A percentile compares a stretch with the other conserved stretches of the same genome.
phyloP scores from a whole-genome alignment of 1,284 basidiomycete genomes.

The Leccinum pallidistipes region DNA sequence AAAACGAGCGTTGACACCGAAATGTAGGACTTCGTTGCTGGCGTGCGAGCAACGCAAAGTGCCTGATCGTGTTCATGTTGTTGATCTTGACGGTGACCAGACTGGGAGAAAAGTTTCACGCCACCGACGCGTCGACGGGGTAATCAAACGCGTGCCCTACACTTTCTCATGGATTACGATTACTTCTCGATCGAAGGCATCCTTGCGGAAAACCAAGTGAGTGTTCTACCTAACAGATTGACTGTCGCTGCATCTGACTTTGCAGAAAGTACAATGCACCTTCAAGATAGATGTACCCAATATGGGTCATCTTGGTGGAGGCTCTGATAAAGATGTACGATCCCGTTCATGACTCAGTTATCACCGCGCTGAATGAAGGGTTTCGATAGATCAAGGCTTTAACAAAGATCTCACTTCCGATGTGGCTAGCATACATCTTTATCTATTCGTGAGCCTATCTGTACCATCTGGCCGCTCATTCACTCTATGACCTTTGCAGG shows the following conservation, averaged over 20 bases:
- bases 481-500: constrained; percentile 30
- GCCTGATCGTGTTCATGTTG: constrained; percentile 28
- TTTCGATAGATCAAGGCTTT: constrained; percentile 58
- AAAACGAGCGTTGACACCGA: constrained; percentile 36
- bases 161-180: constrained; percentile 69
- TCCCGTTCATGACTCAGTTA: constrained; percentile 9
- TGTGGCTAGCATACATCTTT: constrained; percentile 85
- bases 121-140: constrained; percentile 25
- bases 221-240: constrained; percentile 8
- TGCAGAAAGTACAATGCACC: constrained; percentile 85
- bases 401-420: constrained; percentile 76
- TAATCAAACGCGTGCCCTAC: background rate
- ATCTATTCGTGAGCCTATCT: constrained; percentile 66
- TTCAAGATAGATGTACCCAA: constrained; percentile 85
- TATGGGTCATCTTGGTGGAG: constrained; percentile 86
- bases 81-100: background rate
- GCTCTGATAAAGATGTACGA: constrained; percentile 75
- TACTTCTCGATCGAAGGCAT: constrained; percentile 89
- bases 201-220: constrained; percentile 85
- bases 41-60: constrained; percentile 11
- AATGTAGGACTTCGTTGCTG: constrained; percentile 15
- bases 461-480: background rate
- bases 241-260: background rate
- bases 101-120: constrained; percentile 12
- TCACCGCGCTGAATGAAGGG: constrained; percentile 10